Evolutionary conservation across 805 yeast species (phyloP), one percentile per base, ranked within the genome.

Genomic region (Pichia rugopelliculosa): DNA sequence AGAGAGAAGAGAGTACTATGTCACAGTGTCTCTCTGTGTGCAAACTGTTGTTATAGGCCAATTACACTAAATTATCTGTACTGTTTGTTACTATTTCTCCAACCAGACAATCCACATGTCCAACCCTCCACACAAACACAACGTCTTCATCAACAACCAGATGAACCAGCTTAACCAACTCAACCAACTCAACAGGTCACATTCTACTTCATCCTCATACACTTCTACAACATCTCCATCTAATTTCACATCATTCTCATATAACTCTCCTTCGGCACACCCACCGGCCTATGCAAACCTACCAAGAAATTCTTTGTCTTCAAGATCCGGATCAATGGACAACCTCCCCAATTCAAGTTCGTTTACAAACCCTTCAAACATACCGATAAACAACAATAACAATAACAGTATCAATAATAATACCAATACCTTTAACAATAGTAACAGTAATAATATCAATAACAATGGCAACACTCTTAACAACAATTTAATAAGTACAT

Each of bases 241-340:
- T 7, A 60, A 60, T 46, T 61, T 58, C 39, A 58, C 55, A 36
- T 50, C 49, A 8, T 46, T 13, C 24, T 46, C 58, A 37, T 60
- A 59, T 27, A 47, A 69, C 66, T 51, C 65, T 59, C 59, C 70
- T 39, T 55, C 64, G 23, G 62, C 64, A 20, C 54, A 60, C 42
- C 65, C 67, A 22, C 64, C 65, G 17, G 24, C 49, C 24, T 57
- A 48, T 41, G 18, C 61, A 10, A 52, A 58, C 17, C 42, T 51
- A 40, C 62, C 58, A 36, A 47, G 56, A 42, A 57, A 56, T 44
- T 60, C 65, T 25, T 54, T 56, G 25, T 53, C 57, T 43, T 54
- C 64, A 15, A 49, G 64, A 36, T 55, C 64, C 3, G 58, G 56
- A 20, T 61, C 64, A 6, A 46, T 58, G 18, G 64, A 59, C 24